Evolutionary conservation across 2,329 filamentous ascomycete genomes (phyloP).

Genomic region (Colletotrichum karsti): DNA sequence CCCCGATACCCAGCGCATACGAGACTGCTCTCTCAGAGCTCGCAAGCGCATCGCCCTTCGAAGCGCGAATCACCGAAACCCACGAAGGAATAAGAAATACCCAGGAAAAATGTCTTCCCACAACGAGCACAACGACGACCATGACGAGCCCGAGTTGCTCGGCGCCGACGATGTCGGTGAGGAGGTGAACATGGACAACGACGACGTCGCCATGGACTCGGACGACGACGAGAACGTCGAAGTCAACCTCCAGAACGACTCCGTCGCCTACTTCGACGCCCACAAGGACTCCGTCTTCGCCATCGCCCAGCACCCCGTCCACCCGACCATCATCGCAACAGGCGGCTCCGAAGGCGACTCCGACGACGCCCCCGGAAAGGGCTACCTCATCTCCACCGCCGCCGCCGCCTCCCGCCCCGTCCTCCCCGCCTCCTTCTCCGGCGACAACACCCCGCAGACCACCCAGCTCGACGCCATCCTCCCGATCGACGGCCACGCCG

Average conservation of each 20-base stretch:
- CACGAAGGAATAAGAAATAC: background rate
- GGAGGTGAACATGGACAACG: slow-evolving; percentile 67
- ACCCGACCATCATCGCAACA: slow-evolving; percentile 82
- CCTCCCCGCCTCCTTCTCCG: slow-evolving; percentile 77
- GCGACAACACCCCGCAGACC: slow-evolving; percentile 58
- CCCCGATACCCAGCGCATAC: background rate
- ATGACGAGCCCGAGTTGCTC: slow-evolving; percentile 71
- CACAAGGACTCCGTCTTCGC: slow-evolving; percentile 94
- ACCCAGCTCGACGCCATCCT: slow-evolving; percentile 72
- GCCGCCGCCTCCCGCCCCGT: slow-evolving; percentile 72
- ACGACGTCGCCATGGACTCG: slow-evolving; percentile 84
- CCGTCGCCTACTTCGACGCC: slow-evolving; percentile 87
- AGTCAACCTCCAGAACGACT: slow-evolving; percentile 89
- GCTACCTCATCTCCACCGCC: slow-evolving; percentile 83
- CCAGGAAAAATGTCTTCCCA: slow-evolving; percentile 16
- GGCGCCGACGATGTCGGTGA: slow-evolving; percentile 81
- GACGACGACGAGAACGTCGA: slow-evolving; percentile 75
- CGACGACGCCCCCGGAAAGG: slow-evolving; percentile 75
- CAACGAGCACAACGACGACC: slow-evolving; percentile 16
- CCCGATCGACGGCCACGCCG: slow-evolving; percentile 87
- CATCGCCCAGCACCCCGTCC: slow-evolving; percentile 89
- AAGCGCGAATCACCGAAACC: background rate
- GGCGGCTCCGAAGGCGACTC: slow-evolving; percentile 75
- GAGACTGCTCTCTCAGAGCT: background rate
- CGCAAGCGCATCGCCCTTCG: background rate